Percentiles rank a stretch among this genome's conserved stretches.
phyloP scores from a whole-genome alignment of 2,329 filamentous ascomycete species.

The Aspergillus amoenus region DNA sequence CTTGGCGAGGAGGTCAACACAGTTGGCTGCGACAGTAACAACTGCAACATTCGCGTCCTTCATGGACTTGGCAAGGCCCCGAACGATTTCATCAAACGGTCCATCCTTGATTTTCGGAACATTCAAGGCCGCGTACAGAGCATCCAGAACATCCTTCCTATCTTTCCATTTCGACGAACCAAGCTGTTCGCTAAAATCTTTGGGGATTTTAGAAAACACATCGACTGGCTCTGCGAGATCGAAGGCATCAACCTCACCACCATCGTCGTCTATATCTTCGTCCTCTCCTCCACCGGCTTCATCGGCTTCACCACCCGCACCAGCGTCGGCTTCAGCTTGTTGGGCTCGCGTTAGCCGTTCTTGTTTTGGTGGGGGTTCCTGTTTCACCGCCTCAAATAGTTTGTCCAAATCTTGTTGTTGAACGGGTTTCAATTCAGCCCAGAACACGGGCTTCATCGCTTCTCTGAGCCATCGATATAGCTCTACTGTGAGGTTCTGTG shows the following conservation, averaged over 20 bases:
- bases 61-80: slow-evolving; percentile 90
- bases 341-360: slow-evolving; percentile 85
- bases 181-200: slow-evolving; percentile 78
- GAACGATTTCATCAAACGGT: slow-evolving; percentile 79
- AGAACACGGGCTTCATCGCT: slow-evolving; percentile 97
- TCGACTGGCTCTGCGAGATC: slow-evolving; percentile 86
- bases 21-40: slow-evolving; percentile 88
- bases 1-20: slow-evolving; percentile 84
- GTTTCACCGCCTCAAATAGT: slow-evolving; percentile 89
- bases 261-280: slow-evolving; percentile 57
- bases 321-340: slow-evolving; percentile 72
- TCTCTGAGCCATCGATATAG: slow-evolving; percentile 96
- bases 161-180: slow-evolving; percentile 98
- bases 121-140: slow-evolving; percentile 71
- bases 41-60: slow-evolving; percentile 98
- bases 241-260: slow-evolving; percentile 73
- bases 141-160: slow-evolving; percentile 89
- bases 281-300: slow-evolving; percentile 60
- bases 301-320: slow-evolving; percentile 61
- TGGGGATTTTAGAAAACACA: slow-evolving; percentile 75
- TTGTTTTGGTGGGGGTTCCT: slow-evolving; percentile 83
- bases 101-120: slow-evolving; percentile 90
- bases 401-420: slow-evolving; percentile 93
- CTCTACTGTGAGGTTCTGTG: slow-evolving; percentile 86
- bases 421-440: slow-evolving; percentile 90